These are phyloP conservation scores for Debaryomyces nepalensis DNA, from an alignment of 1,139 yeast species.

Conservation along the genomic window DNA sequence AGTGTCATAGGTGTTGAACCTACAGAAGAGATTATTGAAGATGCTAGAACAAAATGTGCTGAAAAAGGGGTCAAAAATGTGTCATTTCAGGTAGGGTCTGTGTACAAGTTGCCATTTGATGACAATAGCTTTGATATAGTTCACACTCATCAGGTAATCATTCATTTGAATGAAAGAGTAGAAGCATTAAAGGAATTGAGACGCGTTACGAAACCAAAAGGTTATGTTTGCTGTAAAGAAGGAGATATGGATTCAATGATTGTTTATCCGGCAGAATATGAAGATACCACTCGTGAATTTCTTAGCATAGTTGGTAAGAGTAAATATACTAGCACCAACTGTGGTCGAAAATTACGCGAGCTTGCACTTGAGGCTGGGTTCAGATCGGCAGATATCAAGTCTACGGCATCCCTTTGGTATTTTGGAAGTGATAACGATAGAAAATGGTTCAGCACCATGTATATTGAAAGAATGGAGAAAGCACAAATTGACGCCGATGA, in stretches of 20 bases:
- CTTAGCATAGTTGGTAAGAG: slow-evolving; percentile 14
- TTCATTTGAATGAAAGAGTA: slow-evolving; percentile 41
- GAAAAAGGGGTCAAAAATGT: slow-evolving; percentile 30
- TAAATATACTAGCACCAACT: slow-evolving; percentile 21
- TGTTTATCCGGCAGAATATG: slow-evolving; percentile 28
- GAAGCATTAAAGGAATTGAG: slow-evolving; percentile 34
- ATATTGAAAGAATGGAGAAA: slow-evolving; percentile 18
- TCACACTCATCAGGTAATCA: slow-evolving; percentile 43
- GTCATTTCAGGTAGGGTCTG: slow-evolving; percentile 31
- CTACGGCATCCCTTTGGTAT: slow-evolving; percentile 24
- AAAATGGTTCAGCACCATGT: slow-evolving; percentile 17
- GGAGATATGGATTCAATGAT: slow-evolving; percentile 28
- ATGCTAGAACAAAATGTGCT: slow-evolving; percentile 22
- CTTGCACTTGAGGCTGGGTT: slow-evolving; percentile 29
- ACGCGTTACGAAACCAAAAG: slow-evolving; percentile 44
- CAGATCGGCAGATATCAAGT: slow-evolving; percentile 15
- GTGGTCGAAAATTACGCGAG: slow-evolving; percentile 24
- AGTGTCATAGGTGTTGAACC: slow-evolving; percentile 41
- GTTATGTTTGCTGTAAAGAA: slow-evolving; percentile 40
- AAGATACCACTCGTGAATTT: slow-evolving; percentile 16
- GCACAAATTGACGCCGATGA: slow-evolving; percentile 20
- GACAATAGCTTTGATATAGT: slow-evolving; percentile 45
- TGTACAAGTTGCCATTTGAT: slow-evolving; percentile 35
- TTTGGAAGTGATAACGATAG: slow-evolving; percentile 14
- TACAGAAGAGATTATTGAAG: slow-evolving; percentile 32